Base-by-base conservation (phyloP, 495 filamentous ascomycete species). In the Penicillium tannophilum region DNA sequence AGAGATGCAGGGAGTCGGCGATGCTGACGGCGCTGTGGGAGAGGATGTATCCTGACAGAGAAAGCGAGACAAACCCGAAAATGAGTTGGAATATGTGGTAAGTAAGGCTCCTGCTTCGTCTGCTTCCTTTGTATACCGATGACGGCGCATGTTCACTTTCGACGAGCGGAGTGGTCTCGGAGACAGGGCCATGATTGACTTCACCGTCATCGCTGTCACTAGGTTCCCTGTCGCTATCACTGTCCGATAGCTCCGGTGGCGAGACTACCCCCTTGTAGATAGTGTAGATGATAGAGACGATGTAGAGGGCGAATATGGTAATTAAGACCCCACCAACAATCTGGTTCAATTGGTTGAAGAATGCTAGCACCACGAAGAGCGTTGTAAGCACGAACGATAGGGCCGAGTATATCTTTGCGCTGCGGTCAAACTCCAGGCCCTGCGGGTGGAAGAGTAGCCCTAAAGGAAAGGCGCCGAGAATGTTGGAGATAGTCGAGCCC, bases 401-500 rank as follows among this genome's bases (percentile, higher is more conserved):
- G 0, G 63, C 57, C 0, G 72, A 64, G 63, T 84, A 84, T n/a
- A 84, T 72, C 57, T 76, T 78, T 33, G 79, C 72, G 49, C 75
- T 81, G 12, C 60, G 53, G 56, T 81, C 82, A 58, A 82, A 82
- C 7, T 56, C 51, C 43, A 70, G 54, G 0, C 42, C 43, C 0
- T 56, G 58, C 0, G 66, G 61, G 53, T 78, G 65, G 55, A 74
- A 76, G 8, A 84, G 54, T 0, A 86, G 68, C 6, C 79, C 82
- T 8, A 85, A 65, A 1, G 82, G 80, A 63, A 86, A 85, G 3
- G 82, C 80, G 7, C 78, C 81, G 10, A 86, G 75, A 44, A 84
- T 79, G 54, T 86, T 86, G 45, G 82, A 79, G 33, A 86, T 77
- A 7, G 76, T 72, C 1, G 82, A 84, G 0, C 83, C 82, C 58